Conservation (phyloP, 495 filamentous ascomycete genomes). For the Penicillium verhagenii region DNA sequence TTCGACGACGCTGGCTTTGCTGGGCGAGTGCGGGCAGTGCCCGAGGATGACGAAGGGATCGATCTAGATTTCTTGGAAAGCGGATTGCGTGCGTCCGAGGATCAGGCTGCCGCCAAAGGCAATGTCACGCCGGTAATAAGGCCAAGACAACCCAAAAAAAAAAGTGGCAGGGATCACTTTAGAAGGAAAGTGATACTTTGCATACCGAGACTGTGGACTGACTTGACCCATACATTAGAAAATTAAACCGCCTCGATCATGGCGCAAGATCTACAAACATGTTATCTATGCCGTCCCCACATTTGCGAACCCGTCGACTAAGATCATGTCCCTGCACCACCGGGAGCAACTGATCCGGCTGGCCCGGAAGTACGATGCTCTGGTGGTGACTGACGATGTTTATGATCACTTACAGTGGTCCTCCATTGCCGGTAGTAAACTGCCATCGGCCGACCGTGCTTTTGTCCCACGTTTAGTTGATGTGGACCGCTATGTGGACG, state of each 20-base stretch:
- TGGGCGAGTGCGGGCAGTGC: slow-evolving; percentile 59
- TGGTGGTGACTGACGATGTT: slow-evolving; percentile 84
- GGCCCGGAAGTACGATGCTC: slow-evolving; percentile 70
- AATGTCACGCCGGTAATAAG: slow-evolving; percentile 42
- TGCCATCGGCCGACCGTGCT: slow-evolving; percentile 36
- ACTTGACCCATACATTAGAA: slow-evolving; percentile 25
- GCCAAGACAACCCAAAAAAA: too few species aligned
- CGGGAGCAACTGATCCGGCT: slow-evolving; percentile 62
- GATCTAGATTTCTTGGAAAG: slow-evolving; percentile 59
- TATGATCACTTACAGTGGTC: slow-evolving; percentile 86
- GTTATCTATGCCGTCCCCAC: slow-evolving; percentile 83
- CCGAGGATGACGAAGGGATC: slow-evolving; percentile 73
- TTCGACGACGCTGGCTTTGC: slow-evolving; percentile 76
- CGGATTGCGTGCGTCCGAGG: slow-evolving; percentile 41
- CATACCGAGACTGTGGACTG: slow-evolving; percentile 3
- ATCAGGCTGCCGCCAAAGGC: slow-evolving; percentile 23
- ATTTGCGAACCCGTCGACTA: slow-evolving; percentile 76
- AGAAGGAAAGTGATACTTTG: not conserved
- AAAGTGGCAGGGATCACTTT: too few species aligned
- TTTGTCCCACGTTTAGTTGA: slow-evolving; percentile 70
- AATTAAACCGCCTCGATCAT: slow-evolving; percentile 42
- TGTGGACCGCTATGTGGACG: slow-evolving; percentile 64
- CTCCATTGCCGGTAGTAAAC: slow-evolving; percentile 24
- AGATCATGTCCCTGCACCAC: slow-evolving; percentile 64
- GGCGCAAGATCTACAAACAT: slow-evolving; percentile 73